Evolutionary conservation across 2,329 filamentous ascomycete species (phyloP).

Genomic region (Aspergillus caelatus): DNA sequence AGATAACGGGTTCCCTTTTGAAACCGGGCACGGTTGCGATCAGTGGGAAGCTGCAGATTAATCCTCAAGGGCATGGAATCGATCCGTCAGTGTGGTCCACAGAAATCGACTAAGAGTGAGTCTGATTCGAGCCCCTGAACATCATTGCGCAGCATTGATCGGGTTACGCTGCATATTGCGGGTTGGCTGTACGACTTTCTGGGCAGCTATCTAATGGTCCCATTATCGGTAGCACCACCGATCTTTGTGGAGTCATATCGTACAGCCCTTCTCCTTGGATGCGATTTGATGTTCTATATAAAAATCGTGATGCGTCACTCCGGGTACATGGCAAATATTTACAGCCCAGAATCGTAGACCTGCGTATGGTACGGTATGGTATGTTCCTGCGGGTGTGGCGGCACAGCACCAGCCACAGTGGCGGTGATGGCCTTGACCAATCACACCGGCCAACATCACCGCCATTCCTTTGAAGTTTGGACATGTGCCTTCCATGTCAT

Average conservation of each 20-base stretch:
- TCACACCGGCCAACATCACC: slow-evolving; percentile 31
- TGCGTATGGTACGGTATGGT: background rate
- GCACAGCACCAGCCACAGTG: slow-evolving; percentile 33
- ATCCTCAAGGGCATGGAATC: slow-evolving; percentile 1
- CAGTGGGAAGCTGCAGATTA: slow-evolving; percentile 18
- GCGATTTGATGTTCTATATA: background rate
- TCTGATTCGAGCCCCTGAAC: slow-evolving; percentile 4
- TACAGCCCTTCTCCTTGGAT: background rate
- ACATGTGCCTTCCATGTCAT: background rate
- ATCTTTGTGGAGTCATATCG: background rate
- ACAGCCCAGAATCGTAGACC: background rate
- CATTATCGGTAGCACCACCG: background rate
- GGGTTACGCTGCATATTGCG: slow-evolving; percentile 12
- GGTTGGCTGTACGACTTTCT: background rate
- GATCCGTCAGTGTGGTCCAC: background rate
- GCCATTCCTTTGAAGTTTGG: slow-evolving; percentile 24
- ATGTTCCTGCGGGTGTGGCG: background rate
- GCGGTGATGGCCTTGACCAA: slow-evolving; percentile 32
- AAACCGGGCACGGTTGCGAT: background rate
- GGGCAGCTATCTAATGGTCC: background rate
- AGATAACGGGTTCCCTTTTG: background rate
- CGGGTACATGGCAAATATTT: background rate
- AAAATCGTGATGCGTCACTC: background rate
- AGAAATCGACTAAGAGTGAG: background rate
- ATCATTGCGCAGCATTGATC: slow-evolving; percentile 5